Percentiles rank a stretch among this genome's conserved stretches.
Evolutionary conservation across 1,139 yeast species (phyloP).

Genomic region (Protomyces gravidus): DNA sequence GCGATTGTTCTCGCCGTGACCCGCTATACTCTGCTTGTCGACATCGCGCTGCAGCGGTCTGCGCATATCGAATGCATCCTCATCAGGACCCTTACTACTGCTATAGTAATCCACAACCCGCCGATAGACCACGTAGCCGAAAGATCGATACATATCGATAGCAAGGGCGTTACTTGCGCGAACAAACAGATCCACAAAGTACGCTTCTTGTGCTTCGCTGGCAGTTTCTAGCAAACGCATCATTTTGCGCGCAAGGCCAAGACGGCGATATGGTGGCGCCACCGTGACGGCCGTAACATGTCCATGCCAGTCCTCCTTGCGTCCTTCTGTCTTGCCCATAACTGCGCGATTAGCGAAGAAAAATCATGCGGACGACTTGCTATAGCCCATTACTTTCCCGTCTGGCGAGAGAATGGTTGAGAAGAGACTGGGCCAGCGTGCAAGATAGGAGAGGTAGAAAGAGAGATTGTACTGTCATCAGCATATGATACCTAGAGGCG

Average conservation of each 20-base stretch:
- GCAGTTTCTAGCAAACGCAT: slow-evolving; percentile 69
- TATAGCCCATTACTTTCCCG: slow-evolving; percentile 20
- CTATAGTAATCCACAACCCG: slow-evolving; percentile 90
- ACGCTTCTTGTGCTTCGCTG: slow-evolving; percentile 61
- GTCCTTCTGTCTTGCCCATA: slow-evolving; percentile 97
- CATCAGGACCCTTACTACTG: slow-evolving; percentile 53
- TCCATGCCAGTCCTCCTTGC: slow-evolving; percentile 81
- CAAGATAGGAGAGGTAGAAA: slow-evolving; percentile 77
- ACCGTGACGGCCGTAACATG: slow-evolving; percentile 96
- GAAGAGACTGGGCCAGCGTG: slow-evolving; percentile 82
- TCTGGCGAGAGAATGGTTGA: slow-evolving; percentile 32
- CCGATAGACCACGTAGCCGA: slow-evolving; percentile 80
- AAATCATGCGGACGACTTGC: neutral
- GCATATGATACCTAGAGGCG: neutral
- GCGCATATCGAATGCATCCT: slow-evolving; percentile 70
- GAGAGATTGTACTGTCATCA: slow-evolving; percentile 55
- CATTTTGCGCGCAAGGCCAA: slow-evolving; percentile 70
- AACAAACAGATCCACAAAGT: slow-evolving; percentile 86
- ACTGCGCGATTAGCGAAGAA: slow-evolving; percentile 38
- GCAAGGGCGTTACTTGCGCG: slow-evolving; percentile 80
- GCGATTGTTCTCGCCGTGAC: slow-evolving; percentile 35
- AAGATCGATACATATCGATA: slow-evolving; percentile 69
- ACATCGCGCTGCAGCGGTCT: slow-evolving; percentile 55
- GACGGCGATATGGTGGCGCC: slow-evolving; percentile 71
- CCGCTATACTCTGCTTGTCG: slow-evolving; percentile 39